A percentile compares a stretch with the other conserved stretches of the same genome.
Evolutionary conservation across 2,329 filamentous ascomycete species (phyloP).

Genomic region (Exserohilum turcica): DNA sequence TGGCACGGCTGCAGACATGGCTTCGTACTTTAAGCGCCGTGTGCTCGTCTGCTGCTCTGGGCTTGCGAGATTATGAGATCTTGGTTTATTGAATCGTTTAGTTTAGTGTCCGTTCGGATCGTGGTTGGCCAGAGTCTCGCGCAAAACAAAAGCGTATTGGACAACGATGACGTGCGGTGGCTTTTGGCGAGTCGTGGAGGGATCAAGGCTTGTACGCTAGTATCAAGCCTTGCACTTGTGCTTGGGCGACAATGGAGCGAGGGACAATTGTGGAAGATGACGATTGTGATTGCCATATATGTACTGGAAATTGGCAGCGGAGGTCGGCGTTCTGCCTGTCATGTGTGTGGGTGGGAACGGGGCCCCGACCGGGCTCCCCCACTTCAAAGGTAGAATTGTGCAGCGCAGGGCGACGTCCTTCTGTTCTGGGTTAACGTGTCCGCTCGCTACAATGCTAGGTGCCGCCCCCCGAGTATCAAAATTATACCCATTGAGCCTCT

Average conservation of each 20-base stretch:
- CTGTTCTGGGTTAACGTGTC: constrained; percentile 33
- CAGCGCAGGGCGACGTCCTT: constrained; percentile 36
- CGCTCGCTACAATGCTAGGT: constrained; percentile 20
- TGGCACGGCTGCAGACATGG: constrained; percentile 17
- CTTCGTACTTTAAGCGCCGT: constrained; percentile 3
- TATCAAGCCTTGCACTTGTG: too few relatives aligned
- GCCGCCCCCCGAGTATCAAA: neutral
- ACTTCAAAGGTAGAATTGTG: constrained; percentile 21
- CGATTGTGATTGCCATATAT: constrained; percentile 13
- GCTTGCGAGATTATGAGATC: neutral
- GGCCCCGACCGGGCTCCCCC: constrained; percentile 26
- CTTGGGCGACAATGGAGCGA: neutral
- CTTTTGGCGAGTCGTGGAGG: constrained; percentile 11
- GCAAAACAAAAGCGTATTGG: constrained; percentile 3
- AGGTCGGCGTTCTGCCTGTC: constrained; percentile 39
- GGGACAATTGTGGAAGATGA: neutral
- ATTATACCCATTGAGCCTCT: neutral
- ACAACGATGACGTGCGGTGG: constrained; percentile 16
- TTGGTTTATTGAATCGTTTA: constrained; percentile 9
- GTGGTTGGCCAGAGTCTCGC: constrained; percentile 7
- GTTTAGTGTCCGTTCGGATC: constrained; percentile 5
- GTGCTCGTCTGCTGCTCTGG: constrained; percentile 2
- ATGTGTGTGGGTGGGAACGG: constrained; percentile 28
- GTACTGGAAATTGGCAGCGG: constrained; percentile 27
- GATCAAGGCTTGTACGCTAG: constrained; percentile 3